Conservation (phyloP, 2,329 filamentous ascomycete genomes). For the Exophiala mesophila region DNA sequence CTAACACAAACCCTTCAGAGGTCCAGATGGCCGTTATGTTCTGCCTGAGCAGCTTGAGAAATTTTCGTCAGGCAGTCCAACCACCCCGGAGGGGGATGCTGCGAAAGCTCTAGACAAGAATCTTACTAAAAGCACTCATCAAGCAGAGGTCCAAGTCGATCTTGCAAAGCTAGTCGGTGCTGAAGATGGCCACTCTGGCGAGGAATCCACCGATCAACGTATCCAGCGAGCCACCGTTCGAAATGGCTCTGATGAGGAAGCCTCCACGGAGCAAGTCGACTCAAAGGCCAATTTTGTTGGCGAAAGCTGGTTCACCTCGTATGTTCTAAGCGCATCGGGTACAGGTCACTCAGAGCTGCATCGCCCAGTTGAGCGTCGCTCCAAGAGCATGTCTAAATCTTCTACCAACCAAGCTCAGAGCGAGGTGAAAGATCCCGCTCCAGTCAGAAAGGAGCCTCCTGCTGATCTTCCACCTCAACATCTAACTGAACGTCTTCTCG, state of each 20-base stretch:
- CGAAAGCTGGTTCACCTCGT: conserved; percentile 10
- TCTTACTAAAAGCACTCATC: not conserved
- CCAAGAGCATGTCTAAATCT: not conserved
- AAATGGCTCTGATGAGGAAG: not conserved
- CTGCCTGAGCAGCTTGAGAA: conserved; percentile 1
- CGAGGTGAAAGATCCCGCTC: not conserved
- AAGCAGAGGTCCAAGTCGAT: conserved; percentile 1
- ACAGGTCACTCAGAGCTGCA: conserved; percentile 2
- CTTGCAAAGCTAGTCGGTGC: not conserved
- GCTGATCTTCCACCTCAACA: conserved; percentile 6
- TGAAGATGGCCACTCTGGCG: not conserved
- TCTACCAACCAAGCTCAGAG: not conserved
- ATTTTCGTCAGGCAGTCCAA: not conserved
- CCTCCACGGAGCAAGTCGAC: not conserved
- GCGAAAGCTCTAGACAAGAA: not conserved
- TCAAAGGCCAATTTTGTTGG: conserved; percentile 3
- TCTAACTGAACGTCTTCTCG: conserved; percentile 5
- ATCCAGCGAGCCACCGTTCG: not conserved
- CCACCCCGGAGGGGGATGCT: not conserved
- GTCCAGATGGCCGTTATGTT: conserved; percentile 4
- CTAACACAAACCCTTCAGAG: too few species aligned
- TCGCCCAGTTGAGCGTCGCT: not conserved
- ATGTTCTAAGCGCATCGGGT: conserved; percentile 2
- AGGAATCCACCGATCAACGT: not conserved
- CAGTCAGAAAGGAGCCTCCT: not conserved